phyloP scores from a whole-genome alignment of 2,329 filamentous ascomycete genomes.

The Epichloe sibirici region DNA sequence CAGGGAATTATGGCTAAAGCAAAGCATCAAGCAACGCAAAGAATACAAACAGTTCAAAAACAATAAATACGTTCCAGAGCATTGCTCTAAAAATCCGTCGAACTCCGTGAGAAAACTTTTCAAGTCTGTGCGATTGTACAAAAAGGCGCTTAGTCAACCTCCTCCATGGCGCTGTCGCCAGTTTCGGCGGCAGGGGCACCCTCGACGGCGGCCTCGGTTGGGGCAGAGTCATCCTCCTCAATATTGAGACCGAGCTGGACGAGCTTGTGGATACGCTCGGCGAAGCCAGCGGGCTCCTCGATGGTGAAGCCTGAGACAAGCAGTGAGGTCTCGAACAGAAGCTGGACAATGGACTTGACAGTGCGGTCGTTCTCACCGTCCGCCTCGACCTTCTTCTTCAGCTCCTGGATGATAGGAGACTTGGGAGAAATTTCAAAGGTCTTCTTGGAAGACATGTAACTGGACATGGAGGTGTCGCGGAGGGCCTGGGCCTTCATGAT shows the following conservation, averaged over 20 bases:
- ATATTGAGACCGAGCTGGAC: constrained; percentile 96
- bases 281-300: constrained; percentile 94
- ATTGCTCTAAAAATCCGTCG: constrained; percentile 23
- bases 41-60: constrained; percentile 10
- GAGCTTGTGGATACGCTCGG: constrained; percentile 99
- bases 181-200: constrained; percentile 48
- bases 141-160: constrained; percentile 71
- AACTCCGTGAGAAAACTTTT: constrained; percentile 32
- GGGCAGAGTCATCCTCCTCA: constrained; percentile 73
- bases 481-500: constrained; percentile 99
- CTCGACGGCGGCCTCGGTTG: constrained; percentile 44
- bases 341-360: constrained; percentile 97
- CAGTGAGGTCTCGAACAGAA: constrained; percentile 97
- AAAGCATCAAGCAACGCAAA: constrained; percentile 16
- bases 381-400: constrained; percentile 97
- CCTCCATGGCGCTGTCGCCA: constrained; percentile 96
- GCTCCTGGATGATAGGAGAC: constrained; percentile 94
- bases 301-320: constrained; percentile 99
- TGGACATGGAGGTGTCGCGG: constrained; percentile 98
- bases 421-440: constrained; percentile 99
- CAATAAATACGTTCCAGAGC: constrained; percentile 18
- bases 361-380: constrained; percentile 98
- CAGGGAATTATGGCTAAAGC: constrained; percentile 25
- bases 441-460: constrained; percentile 99
- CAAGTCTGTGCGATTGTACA: constrained; percentile 23